Conservation (phyloP, 2,329 filamentous ascomycete genomes). For the Penicillium sclerotiorum region DNA sequence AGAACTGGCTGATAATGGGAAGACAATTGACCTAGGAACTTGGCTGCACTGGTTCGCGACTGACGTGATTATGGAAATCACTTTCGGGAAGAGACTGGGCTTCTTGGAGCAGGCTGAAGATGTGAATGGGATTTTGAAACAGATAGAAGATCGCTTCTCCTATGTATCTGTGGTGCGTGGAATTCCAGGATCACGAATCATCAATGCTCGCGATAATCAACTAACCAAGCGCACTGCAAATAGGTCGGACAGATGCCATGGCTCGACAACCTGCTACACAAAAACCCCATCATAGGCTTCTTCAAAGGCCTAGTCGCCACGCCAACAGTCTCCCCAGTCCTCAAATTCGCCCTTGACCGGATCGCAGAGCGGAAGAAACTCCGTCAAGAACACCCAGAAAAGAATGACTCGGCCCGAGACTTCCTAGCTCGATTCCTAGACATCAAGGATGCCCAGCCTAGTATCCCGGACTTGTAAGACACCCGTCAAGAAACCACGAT, state of each 20-base stretch:
- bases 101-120: conserved; percentile 38
- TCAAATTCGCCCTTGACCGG: conserved; percentile 13
- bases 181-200: no score
- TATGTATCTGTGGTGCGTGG: conserved; percentile 25
- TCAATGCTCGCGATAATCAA: no score
- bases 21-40: conserved; percentile 32
- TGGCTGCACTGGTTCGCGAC: conserved; percentile 38
- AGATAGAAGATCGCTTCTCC: conserved; percentile 31
- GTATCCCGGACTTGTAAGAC: conserved; percentile 16
- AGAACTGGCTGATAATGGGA: conserved; percentile 19
- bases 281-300: conserved; percentile 29
- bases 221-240: no score
- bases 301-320: conserved; percentile 5
- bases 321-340: conserved; percentile 8
- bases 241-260: conserved; percentile 39
- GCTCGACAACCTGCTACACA: conserved; percentile 38
- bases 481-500: background rate
- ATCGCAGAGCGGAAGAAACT: conserved; percentile 9
- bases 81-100: conserved; percentile 36
- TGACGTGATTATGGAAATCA: conserved; percentile 42
- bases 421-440: conserved; percentile 15
- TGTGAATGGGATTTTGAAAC: conserved; percentile 35
- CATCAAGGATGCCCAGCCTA: conserved; percentile 7
- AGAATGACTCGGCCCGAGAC: conserved; percentile 8
- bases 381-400: conserved; percentile 9